phyloP scores from a whole-genome alignment of 345 rosid species.

The Diplotaxis tenuifolia region DNA sequence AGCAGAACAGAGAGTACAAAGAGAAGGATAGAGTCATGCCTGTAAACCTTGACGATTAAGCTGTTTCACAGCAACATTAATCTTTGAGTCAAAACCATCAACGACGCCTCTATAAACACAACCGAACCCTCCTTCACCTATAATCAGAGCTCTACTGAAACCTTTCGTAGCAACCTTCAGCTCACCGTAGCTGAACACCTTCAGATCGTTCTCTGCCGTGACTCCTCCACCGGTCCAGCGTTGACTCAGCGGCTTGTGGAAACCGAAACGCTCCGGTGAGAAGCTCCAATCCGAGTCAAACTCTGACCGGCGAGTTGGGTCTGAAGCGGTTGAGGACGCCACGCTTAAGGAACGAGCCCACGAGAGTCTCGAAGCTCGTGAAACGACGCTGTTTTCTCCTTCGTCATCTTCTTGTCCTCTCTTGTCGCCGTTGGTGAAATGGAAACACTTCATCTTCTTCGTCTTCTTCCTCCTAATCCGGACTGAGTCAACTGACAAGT shows the following conservation, averaged over 20 bases:
- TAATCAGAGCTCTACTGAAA: conserved; percentile 66
- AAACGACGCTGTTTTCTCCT: conserved; percentile 41
- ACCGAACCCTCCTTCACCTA: conserved; percentile 97
- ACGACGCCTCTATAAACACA: conserved; percentile 77
- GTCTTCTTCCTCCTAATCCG: conserved; percentile 10
- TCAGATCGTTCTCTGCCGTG: conserved; percentile 57
- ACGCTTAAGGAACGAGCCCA: conserved; percentile 93
- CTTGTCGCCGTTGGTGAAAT: conserved; percentile 74
- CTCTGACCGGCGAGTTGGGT: conserved; percentile 76
- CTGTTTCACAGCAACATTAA: conserved; percentile 83
- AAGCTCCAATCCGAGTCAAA: conserved; percentile 78
- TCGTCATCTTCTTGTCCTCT: conserved; percentile 42
- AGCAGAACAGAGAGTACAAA: conserved; percentile 8
- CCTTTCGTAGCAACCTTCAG: conserved; percentile 82
- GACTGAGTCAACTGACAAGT: conserved; percentile 23
- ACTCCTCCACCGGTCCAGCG: conserved; percentile 42
- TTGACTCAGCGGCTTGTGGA: conserved; percentile 52
- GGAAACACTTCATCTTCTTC: conserved; percentile 82
- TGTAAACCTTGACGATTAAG: conserved; percentile 93
- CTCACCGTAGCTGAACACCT: conserved; percentile 67
- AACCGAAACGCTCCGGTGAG: conserved; percentile 54
- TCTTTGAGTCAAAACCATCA: conserved; percentile 45
- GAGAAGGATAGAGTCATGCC: conserved; percentile 54
- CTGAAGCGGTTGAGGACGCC: conserved; percentile 69
- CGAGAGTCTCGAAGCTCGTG: conserved; percentile 61